Percentiles rank a stretch among this genome's conserved stretches.
Evolutionary conservation across 805 yeast species (phyloP).

Genomic region (Maudiozyma bulderi): DNA sequence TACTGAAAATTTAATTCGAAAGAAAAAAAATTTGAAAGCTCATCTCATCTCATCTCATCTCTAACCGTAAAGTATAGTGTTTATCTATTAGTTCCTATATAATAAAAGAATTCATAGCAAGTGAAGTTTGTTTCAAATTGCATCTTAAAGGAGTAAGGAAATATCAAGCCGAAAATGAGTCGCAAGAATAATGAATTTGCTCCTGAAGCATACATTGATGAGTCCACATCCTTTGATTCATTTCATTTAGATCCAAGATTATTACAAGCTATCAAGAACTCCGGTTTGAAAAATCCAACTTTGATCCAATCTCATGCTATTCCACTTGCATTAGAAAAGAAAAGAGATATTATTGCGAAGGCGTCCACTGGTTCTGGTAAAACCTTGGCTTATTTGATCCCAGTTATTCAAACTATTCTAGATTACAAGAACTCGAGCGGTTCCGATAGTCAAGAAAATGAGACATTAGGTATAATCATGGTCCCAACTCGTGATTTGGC

Average conservation of each 20-base stretch:
- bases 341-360: conserved; percentile 84
- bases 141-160: background rate
- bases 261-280: conserved; percentile 68
- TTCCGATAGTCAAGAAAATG: conserved; percentile 13
- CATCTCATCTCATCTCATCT: conserved; percentile 23
- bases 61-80: background rate
- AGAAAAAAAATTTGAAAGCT: conserved; percentile 5
- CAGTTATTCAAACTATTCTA: conserved; percentile 72
- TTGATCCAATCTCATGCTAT: conserved; percentile 86
- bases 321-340: conserved; percentile 81
- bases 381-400: conserved; percentile 83
- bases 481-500: conserved; percentile 93
- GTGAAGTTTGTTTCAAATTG: background rate
- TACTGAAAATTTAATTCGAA: background rate
- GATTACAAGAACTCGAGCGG: conserved; percentile 28
- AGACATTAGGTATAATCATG: conserved; percentile 54
- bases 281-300: conserved; percentile 81
- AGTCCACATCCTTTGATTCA: conserved; percentile 58
- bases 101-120: background rate
- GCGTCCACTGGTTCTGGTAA: conserved; percentile 96
- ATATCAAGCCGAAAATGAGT: background rate
- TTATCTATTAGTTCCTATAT: background rate
- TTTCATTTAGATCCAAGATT: conserved; percentile 77
- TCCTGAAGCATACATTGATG: conserved; percentile 63
- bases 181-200: conserved; percentile 24